Conservation (phyloP, 345 rosid species). For the Euclidium syriacum region DNA sequence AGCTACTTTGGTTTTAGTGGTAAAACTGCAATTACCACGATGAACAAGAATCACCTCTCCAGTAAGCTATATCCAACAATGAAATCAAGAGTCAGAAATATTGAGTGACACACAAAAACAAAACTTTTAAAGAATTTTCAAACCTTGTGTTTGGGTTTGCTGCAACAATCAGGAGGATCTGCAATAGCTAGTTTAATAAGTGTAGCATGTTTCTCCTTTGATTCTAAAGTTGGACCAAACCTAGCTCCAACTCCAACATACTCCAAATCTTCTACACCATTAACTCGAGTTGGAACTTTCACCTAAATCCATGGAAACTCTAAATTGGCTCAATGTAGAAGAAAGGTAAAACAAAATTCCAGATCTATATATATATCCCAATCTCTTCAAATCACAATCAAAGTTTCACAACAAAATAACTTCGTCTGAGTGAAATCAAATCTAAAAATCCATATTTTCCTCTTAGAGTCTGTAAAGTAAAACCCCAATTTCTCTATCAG, state of each 20-base stretch:
- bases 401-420: not conserved
- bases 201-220: constrained; percentile 77
- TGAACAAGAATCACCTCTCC: constrained; percentile 65
- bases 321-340: not conserved
- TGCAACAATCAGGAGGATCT: constrained; percentile 83
- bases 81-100: not conserved
- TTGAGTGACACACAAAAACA: not conserved
- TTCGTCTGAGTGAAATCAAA: not conserved
- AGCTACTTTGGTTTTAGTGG: constrained; percentile 64
- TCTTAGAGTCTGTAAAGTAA: not conserved
- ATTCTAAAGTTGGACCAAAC: constrained; percentile 76
- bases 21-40: constrained; percentile 87
- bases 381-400: not conserved
- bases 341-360: not conserved
- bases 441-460: not conserved
- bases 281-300: constrained; percentile 76
- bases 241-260: constrained; percentile 96
- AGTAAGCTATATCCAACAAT: constrained; percentile 46
- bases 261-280: constrained; percentile 50
- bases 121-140: not conserved
- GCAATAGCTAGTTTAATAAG: constrained; percentile 50
- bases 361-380: constrained; percentile 15
- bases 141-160: constrained; percentile 59
- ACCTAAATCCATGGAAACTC: constrained; percentile 43
- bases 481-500: not conserved